Evolutionary conservation across 768 basidiomycete species (phyloP), one percentile per base, ranked within the genome.

Genomic region (Nidula microcarpa): DNA sequence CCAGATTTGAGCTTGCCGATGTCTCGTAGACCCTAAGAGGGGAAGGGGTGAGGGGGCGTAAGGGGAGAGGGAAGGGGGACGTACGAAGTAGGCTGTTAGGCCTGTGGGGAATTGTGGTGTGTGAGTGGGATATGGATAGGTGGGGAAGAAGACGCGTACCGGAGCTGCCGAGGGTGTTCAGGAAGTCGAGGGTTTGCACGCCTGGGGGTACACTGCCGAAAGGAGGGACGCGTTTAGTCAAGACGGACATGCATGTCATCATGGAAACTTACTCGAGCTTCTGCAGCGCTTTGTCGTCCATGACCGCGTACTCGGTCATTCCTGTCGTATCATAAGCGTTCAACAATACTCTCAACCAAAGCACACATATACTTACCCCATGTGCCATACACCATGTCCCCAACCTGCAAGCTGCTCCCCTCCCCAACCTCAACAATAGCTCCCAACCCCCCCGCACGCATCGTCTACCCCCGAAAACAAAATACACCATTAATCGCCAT

Each of bases 41-140:
- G 23, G 23, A 23, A 23, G 23, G 23, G 36, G 33, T 13, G 16
- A 2, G 43, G 34, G 52, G 55, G 43, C 3, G 48, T 3, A 13
- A 4, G 16, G 16, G 37, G 16, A 41, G 16, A 11, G 37, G 16
- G 37, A 33, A 32, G 11, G 35, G 50, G 11, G 17, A 16, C 83
- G 52, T 62, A 93, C 93, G 57, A 94, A 91, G 68, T 94, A 97
- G 4, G 94, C 94, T 5, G 94, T 96, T 64, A 94, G 61, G 7
- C 91, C 91, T 89, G 61, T 14, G 55, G 18, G 45, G 11, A 8
- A 14, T 7, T 7, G 7, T 53, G 23, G 48, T 47, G 10, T 35
- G 46, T 13, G 50, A 46, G 10, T 46, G 7, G 18, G 48, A 33
- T 33, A 17, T 23, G 4, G 16, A 16, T 6, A 46, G 10, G n/a